A percentile compares a stretch with the other conserved stretches of the same genome.
Evolutionary conservation across 257 asterid genomes (phyloP).

Genomic region (Voacanga thouarsii): DNA sequence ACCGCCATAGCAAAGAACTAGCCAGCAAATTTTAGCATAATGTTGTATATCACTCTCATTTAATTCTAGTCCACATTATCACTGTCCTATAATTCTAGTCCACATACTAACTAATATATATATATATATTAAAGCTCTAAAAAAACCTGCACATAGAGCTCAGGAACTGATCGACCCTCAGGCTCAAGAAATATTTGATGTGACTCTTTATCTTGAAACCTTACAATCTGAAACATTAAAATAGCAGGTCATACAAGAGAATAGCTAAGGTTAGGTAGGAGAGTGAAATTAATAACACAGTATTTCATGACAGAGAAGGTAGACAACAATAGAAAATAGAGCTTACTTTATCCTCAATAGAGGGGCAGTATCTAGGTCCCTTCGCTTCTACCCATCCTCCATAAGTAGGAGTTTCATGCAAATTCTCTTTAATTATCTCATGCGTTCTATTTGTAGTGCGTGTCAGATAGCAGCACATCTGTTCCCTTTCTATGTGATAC

Average conservation of each 20-base stretch:
- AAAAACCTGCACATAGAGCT: conserved; percentile 90
- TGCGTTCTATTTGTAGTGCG: conserved; percentile 91
- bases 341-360: conserved; percentile 94
- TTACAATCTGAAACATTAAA: conserved; percentile 63
- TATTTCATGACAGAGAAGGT: background rate
- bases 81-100: background rate
- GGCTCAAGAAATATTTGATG: conserved; percentile 99
- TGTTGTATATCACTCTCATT: background rate
- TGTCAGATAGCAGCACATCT: conserved; percentile 95
- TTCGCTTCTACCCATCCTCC: conserved; percentile 99
- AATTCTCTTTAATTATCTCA: conserved; percentile 73
- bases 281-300: background rate
- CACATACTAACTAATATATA: background rate
- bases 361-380: conserved; percentile 99
- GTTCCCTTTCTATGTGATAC: conserved; percentile 80
- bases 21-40: background rate
- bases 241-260: conserved; percentile 19
- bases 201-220: conserved; percentile 94
- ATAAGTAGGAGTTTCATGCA: conserved; percentile 98
- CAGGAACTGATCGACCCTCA: conserved; percentile 94
- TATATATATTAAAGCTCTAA: conserved; percentile 20
- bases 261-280: conserved; percentile 2
- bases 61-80: background rate
- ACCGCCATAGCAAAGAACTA: background rate
- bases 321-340: conserved; percentile 16